Evolutionary conservation across 139 green algal genomes (phyloP), one percentile per base, ranked within the genome.

Genomic region (Astrephomene gubernaculifera): DNA sequence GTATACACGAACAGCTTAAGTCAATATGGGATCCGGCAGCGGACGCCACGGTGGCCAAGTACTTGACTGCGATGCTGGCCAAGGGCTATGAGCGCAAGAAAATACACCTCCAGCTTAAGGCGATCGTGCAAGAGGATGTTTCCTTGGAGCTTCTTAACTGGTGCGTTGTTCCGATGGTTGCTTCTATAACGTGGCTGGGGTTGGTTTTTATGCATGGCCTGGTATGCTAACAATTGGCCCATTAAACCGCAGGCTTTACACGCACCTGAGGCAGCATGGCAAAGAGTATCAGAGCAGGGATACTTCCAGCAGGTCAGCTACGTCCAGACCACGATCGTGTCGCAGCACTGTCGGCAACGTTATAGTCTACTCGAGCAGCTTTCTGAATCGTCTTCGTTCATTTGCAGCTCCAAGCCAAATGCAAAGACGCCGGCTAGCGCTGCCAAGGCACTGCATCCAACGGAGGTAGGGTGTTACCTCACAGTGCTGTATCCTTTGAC

Each of bases 61-160:
- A 86, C 49, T 17, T 68, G 10, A 61, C 39, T 10, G 65, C 79
- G 3, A 79, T 86, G 79, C 45, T 86, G 2, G 64, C 43, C 3
- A 86, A 86, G 38, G 65, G 65, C 14, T 54, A 69, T 39, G 65
- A 79, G 12, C 64, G 79, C 0, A 78, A 68, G 79, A 86, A 86
- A 25, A 54, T 86, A 14, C 49, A 79, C 25, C 33, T 3, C 4
- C 27, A 41, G 27, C 65, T 86, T 17, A 86, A 78, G 65, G 35
- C 45, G 6, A 86, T 86, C 36, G 25, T 86, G 9, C 35, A 78
- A 27, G 79, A 78, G 67, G 27, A 31, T 43, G 35, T 72, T 1
- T 60, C 65, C 4, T 9, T 31, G 0, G 45, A 86, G 35, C 36
- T 86, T 3, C 65, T 86, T 5, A 65, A 86, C 35, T 86, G 79